Evolutionary conservation across 768 basidiomycete species (phyloP), one percentile per base, ranked within the genome.

Genomic region (Mycena filopes): DNA sequence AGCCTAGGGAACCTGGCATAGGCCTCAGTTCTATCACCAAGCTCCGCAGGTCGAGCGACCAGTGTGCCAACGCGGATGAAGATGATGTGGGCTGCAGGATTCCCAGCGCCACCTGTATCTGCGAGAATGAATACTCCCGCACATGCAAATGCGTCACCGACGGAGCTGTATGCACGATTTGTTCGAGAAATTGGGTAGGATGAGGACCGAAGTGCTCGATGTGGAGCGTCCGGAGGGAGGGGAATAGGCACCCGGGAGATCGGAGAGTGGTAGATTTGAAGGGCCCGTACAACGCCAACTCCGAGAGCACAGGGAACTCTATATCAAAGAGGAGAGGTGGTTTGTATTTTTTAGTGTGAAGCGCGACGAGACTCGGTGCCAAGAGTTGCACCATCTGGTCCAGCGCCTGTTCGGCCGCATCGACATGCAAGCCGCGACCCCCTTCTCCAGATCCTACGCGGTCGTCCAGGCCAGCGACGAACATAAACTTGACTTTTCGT

Each of bases 401-500:
- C 9, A 63, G 29, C n/a, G 55, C 62, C 40, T 36, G 23, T 18
- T 49, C 62, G 29, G 21, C 21, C 38, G 28, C 12, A 16, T 42
- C 18, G 5, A 9, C 15, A 38, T 25, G 31, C 49, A 29, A 36
- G 5, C 47, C 18, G 43, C 31, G 36, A 20, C 23, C 21, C 26
- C n/a, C 25, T 8, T 20, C 23, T 18, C 6, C 49, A 5, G 18
- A 16, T 29, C 41, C 50, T 15, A 0, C 33, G 40, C 46, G 18
- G 10, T 29, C 31, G 25, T 64, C 63, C 49, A 56, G 26, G 36
- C 47, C 21, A 23, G 49, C 63, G 33, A 64, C 31, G 51, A 63
- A 63, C 3, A 63, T n/a, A 43, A 49, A 42, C 49, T n/a, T 63
- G 31, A 63, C 21, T 41, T n/a, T 55, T 23, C 61, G 61, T 13